These are phyloP conservation scores for Microthlaspi erraticum DNA, from an alignment of 345 rosid species.

Conservation along the genomic window DNA sequence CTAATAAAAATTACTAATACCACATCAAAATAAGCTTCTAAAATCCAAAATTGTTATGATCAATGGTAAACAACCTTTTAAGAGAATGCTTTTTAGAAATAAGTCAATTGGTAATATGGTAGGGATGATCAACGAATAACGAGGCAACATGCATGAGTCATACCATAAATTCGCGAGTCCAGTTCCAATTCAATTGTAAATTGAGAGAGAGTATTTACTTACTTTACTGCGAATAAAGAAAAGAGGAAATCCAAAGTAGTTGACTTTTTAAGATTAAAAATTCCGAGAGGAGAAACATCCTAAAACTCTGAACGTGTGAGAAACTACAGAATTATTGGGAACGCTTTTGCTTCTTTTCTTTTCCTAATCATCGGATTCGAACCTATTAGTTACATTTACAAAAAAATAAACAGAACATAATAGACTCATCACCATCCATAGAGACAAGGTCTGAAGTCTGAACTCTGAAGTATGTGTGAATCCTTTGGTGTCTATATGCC, in stretches of 20 bases:
- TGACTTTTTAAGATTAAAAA: conserved; percentile 30
- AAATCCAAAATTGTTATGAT: too few relatives aligned
- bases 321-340: conserved; percentile 21
- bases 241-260: conserved; percentile 20
- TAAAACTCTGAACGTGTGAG: conserved; percentile 22
- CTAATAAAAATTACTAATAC: not conserved
- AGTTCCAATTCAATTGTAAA: not conserved
- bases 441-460: too few relatives aligned
- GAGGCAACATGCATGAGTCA: not conserved
- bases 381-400: not conserved
- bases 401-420: too few relatives aligned
- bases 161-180: conserved; percentile 27
- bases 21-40: conserved; percentile 11
- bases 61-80: too few relatives aligned
- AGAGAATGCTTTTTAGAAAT: not conserved
- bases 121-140: not conserved
- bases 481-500: too few relatives aligned
- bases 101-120: not conserved
- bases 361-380: not conserved
- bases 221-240: conserved; percentile 1
- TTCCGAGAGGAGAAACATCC: conserved; percentile 16
- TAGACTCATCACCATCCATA: too few relatives aligned
- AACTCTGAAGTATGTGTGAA: too few relatives aligned
- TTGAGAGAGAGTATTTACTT: not conserved
- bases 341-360: not conserved